phyloP scores from a whole-genome alignment of 768 basidiomycete species.

The Tricholoma sp. region DNA sequence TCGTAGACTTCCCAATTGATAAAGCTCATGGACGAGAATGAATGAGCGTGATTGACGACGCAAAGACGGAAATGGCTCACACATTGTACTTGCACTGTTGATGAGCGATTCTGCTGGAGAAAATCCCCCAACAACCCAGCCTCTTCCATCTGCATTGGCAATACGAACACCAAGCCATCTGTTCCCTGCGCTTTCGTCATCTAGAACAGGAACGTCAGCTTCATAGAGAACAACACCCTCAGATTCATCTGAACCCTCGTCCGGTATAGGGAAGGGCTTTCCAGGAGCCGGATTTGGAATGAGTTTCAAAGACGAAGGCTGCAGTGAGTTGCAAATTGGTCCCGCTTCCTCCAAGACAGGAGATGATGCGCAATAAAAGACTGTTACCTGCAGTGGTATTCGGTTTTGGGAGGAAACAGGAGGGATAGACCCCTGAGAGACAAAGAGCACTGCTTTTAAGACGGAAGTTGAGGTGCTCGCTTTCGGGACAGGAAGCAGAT shows the following conservation, averaged over 20 bases:
- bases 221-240: slow-evolving; percentile 69
- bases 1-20: slow-evolving; percentile 27
- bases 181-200: slow-evolving; percentile 4
- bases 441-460: slow-evolving; percentile 47
- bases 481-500: slow-evolving; percentile 45
- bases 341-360: slow-evolving; percentile 13
- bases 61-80: slow-evolving; percentile 31
- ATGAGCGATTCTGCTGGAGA: slow-evolving; percentile 26
- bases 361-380: slow-evolving; percentile 38
- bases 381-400: slow-evolving; percentile 38
- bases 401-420: slow-evolving; percentile 46
- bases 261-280: slow-evolving; percentile 56
- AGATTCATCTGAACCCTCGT: slow-evolving; percentile 69
- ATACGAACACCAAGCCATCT: slow-evolving; percentile 51
- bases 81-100: slow-evolving; percentile 29
- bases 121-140: slow-evolving; percentile 62
- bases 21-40: slow-evolving; percentile 28
- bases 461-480: slow-evolving; percentile 4
- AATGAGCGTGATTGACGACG: not conserved
- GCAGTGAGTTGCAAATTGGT: slow-evolving; percentile 33
- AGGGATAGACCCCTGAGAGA: slow-evolving; percentile 53
- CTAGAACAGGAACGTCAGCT: slow-evolving; percentile 29
- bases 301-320: slow-evolving; percentile 49
- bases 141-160: slow-evolving; percentile 43
- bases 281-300: slow-evolving; percentile 57